Conservation (phyloP, 2,329 filamentous ascomycete genomes). For the Colletotrichum paranaense region DNA sequence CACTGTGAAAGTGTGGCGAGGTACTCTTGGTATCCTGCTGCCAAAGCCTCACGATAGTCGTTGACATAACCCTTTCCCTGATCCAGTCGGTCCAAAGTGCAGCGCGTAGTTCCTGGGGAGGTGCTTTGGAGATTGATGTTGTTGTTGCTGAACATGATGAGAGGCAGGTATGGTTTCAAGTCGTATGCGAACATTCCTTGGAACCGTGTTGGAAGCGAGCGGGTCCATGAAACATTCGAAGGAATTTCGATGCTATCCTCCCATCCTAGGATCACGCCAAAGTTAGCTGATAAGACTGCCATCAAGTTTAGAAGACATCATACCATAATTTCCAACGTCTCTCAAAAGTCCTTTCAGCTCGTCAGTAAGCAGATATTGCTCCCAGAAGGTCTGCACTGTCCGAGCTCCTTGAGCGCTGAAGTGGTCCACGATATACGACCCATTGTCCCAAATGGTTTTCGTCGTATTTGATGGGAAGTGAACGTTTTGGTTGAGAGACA, state of each 20-base stretch:
- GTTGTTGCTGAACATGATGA: constrained; percentile 41
- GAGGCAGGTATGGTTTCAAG: constrained; percentile 45
- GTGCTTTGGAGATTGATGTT: constrained; percentile 12
- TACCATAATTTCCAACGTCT: constrained; percentile 47
- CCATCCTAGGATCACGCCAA: constrained; percentile 36
- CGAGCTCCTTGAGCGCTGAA: constrained; percentile 50
- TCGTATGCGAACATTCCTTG: constrained; percentile 45
- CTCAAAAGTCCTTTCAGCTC: constrained; percentile 37
- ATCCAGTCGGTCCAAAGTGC: background rate
- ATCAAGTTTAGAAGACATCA: background rate
- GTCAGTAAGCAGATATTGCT: constrained; percentile 48
- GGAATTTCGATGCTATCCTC: constrained; percentile 49
- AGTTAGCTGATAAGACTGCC: too few species aligned
- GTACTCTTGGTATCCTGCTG: constrained; percentile 19
- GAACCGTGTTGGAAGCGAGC: constrained; percentile 43
- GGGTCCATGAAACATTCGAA: constrained; percentile 50
- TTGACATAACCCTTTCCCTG: constrained; percentile 6
- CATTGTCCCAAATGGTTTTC: constrained; percentile 35
- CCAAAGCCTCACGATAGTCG: constrained; percentile 14
- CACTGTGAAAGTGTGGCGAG: constrained; percentile 1
- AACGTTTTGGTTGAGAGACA: background rate
- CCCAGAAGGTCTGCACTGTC: constrained; percentile 49
- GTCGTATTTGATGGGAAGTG: background rate
- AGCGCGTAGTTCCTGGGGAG: background rate
- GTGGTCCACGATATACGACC: constrained; percentile 44